Percentiles rank a stretch among this genome's conserved stretches.
Evolutionary conservation across 1,284 basidiomycete species (phyloP).

Genomic region (Ganoderma lingzhi): DNA sequence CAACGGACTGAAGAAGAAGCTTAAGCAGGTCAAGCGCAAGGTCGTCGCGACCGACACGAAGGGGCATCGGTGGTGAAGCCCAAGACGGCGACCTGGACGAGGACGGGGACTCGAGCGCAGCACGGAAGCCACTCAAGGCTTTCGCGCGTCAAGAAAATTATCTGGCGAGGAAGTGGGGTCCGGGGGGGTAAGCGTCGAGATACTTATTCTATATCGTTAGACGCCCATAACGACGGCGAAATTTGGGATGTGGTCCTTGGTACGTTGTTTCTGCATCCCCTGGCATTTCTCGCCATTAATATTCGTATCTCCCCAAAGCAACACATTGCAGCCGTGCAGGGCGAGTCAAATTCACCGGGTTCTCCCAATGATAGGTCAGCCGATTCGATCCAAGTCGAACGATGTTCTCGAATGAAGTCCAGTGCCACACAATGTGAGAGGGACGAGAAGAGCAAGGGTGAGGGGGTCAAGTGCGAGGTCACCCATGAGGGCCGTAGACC

Average conservation of each 20-base stretch:
- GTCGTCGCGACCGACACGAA: conserved; percentile 65
- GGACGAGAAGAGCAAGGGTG: neutral
- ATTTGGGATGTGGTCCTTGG: neutral
- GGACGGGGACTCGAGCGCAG: conserved; percentile 18
- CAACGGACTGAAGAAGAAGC: conserved; percentile 80
- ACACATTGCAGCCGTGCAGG: neutral
- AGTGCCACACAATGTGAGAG: neutral
- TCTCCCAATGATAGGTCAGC: neutral
- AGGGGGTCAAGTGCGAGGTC: neutral
- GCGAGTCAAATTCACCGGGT: neutral
- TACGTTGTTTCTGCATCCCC: neutral
- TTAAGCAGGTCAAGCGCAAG: conserved; percentile 66
- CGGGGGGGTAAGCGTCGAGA: neutral
- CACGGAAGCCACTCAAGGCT: conserved; percentile 34
- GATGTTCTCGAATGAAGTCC: neutral
- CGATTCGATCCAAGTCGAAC: neutral
- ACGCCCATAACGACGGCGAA: neutral
- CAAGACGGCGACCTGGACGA: conserved; percentile 45
- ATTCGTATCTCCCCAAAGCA: neutral
- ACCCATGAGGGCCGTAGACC: neutral
- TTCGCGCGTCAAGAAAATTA: conserved; percentile 31
- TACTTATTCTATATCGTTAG: neutral
- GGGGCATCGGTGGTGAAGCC: conserved; percentile 55
- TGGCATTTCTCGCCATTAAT: neutral
- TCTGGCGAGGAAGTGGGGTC: neutral